Evolutionary conservation across 1,139 yeast species (phyloP), one percentile per base, ranked within the genome.

Genomic region (Scheffersomyces illinoinensis): DNA sequence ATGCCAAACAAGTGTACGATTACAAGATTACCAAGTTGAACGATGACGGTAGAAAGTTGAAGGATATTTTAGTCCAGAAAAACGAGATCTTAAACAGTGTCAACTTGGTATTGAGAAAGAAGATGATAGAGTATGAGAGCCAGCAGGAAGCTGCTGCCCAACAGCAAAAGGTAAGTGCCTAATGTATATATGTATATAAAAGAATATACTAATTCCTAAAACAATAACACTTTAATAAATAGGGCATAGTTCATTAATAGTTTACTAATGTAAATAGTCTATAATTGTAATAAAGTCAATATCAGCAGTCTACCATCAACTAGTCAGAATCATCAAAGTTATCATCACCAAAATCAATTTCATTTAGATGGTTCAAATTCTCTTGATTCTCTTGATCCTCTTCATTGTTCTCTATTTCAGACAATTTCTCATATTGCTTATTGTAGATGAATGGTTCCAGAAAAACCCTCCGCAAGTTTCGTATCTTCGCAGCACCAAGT

Each of bases 1-100:
- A 91, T 54, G 91, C 98, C 3, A 79, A 85, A 64, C 75, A 75
- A 58, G 96, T 93, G 67, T 95, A 92, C 72, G 85, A 88, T 60
- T 81, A 81, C 59, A 92, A 96, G 76, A 85, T 93, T 56, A 79
- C 78, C 33, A 93, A 93, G 64, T 77, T 96, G 67, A 86, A 81
- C 59, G 85, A 84, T 59, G 97, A 95, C 71, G 82, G 91, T 20
- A 82, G 82, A 39, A 93, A 92, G 68, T 81, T 95, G 65, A 89
- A 88, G 64, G 86, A 83, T 50, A 89, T 95, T 48, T 87, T 95
- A 62, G 83, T 83, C 59, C 91, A 87, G 66, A 90, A 90, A 72
- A 76, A 84, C 58, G 84, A 82, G 47, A 70, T 81, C 52, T 71
- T 86, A 66, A 83, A 84, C 64, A 80, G 81, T 58, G 79, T 86